Percentiles rank a stretch among this genome's conserved stretches.
These are phyloP conservation scores for Petrea volubilis DNA, from an alignment of 257 asterid genomes.

Conservation along the genomic window DNA sequence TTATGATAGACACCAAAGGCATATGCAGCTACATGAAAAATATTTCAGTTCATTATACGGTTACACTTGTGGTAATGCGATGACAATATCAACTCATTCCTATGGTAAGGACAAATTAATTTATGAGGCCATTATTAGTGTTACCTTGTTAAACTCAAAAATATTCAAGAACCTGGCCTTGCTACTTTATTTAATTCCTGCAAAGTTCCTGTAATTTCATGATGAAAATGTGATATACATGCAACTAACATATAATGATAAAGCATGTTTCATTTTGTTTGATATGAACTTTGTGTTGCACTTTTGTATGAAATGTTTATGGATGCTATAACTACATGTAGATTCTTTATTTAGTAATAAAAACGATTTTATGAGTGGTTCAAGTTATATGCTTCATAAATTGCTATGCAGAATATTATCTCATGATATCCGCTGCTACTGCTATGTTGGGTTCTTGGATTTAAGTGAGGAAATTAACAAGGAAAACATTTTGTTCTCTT, in stretches of 20 bases:
- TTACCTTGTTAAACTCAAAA: neutral
- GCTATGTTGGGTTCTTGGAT: neutral
- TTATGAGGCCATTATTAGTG: neutral
- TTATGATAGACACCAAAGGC: neutral
- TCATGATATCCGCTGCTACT: neutral
- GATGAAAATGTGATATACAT: neutral
- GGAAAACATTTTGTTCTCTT: neutral
- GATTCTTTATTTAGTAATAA: neutral
- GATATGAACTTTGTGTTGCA: constrained; percentile 13
- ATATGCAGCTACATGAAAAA: neutral
- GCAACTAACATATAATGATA: neutral
- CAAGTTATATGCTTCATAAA: neutral
- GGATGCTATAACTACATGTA: neutral
- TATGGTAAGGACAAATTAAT: neutral
- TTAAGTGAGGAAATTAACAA: neutral
- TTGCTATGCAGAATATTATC: neutral
- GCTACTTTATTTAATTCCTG: neutral
- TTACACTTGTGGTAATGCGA: neutral
- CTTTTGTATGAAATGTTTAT: neutral
- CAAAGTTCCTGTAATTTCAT: neutral
- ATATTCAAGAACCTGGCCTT: neutral
- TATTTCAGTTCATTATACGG: neutral
- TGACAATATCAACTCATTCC: neutral
- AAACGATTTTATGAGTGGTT: neutral
- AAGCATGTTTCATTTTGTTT: neutral